A percentile compares a stretch with the other conserved stretches of the same genome.
These are phyloP conservation scores for Telopea speciosissima DNA, from an alignment of 177 flowering plant genomes.

Conservation along the genomic window DNA sequence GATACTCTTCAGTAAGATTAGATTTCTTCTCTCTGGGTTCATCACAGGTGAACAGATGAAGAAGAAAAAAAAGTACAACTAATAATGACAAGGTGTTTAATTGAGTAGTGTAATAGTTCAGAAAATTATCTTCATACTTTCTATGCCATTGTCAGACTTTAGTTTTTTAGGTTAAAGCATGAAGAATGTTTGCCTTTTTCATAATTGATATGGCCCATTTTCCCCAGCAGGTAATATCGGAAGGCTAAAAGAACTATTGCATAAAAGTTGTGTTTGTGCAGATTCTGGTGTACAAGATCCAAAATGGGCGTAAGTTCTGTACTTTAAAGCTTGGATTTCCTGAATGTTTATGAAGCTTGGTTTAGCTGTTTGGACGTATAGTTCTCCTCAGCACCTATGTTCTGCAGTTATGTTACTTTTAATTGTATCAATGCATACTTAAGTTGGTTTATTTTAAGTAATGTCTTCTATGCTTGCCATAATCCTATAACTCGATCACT, in stretches of 20 bases:
- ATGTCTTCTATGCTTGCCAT: too few species aligned
- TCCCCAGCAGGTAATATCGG: constrained; percentile 37
- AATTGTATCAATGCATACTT: background rate
- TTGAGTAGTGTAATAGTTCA: too few species aligned
- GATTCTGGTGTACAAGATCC: constrained; percentile 76
- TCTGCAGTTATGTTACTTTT: background rate
- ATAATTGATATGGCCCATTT: background rate
- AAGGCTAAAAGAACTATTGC: constrained; percentile 50
- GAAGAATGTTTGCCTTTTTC: background rate
- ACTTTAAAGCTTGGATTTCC: background rate
- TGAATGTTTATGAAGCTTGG: background rate
- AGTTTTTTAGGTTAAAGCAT: too few species aligned
- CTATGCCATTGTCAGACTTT: too few species aligned
- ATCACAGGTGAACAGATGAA: background rate
- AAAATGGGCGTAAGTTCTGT: constrained; percentile 70
- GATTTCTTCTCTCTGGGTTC: too few species aligned
- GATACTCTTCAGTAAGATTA: background rate
- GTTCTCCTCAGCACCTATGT: background rate
- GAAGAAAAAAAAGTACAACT: too few species aligned
- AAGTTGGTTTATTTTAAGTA: background rate
- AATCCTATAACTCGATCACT: too few species aligned
- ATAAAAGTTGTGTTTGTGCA: constrained; percentile 50
- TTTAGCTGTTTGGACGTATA: background rate
- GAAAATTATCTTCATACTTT: too few species aligned
- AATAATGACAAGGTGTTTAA: background rate